These are phyloP conservation scores for Pelargonium australe DNA, from an alignment of 441 rosid genomes.

Conservation along the genomic window DNA sequence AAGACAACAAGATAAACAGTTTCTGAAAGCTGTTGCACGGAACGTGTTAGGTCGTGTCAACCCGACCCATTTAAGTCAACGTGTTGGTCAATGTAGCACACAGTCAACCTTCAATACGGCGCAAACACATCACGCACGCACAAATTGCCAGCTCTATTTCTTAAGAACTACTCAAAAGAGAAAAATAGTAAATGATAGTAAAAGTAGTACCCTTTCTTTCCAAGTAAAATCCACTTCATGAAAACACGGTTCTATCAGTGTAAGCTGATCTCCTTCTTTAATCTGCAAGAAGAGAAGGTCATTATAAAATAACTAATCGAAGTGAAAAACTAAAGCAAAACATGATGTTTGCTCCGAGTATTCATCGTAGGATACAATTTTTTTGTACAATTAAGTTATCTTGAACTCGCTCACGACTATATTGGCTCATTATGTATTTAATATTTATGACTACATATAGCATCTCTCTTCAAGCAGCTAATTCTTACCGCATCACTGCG, in stretches of 20 bases:
- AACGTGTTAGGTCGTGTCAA: no score
- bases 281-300: constrained; percentile 33
- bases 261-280: constrained; percentile 61
- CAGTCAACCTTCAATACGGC: no score
- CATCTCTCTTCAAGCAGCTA: constrained; percentile 13
- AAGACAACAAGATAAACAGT: no score
- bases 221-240: constrained; percentile 39
- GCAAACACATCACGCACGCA: no score
- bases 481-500: constrained; percentile 41
- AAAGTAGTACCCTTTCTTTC: constrained; percentile 49
- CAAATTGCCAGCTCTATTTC: no score
- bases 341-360: background rate
- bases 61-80: no score
- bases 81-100: no score
- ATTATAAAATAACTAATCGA: background rate
- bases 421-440: background rate
- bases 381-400: background rate
- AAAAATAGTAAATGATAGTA: background rate
- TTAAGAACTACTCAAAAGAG: background rate
- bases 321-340: background rate
- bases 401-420: background rate
- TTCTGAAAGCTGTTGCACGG: no score
- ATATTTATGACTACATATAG: background rate
- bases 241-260: constrained; percentile 43
- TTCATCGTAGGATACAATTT: background rate